phyloP scores from a whole-genome alignment of 768 basidiomycete species.

The Suillus tomentosus region DNA sequence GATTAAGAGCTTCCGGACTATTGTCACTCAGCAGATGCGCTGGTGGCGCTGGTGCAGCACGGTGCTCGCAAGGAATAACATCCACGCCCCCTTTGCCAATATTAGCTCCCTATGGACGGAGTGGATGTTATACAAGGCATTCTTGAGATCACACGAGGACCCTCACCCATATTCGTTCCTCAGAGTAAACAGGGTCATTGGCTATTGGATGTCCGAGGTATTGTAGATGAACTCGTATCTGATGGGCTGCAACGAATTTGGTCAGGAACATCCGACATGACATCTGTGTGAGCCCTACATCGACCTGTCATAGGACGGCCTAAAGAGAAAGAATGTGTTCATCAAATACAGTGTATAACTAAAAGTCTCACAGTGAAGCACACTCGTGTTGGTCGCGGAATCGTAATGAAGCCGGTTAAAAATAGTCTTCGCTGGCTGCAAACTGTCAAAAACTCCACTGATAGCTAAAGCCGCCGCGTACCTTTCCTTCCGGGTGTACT shows the following conservation, averaged over 20 bases:
- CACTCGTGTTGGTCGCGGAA: slow-evolving; percentile 74
- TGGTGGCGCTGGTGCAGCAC: slow-evolving; percentile 60
- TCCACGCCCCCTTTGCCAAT: slow-evolving; percentile 84
- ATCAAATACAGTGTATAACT: neutral
- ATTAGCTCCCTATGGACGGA: slow-evolving; percentile 55
- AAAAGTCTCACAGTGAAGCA: slow-evolving; percentile 70
- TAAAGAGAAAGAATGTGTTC: slow-evolving; percentile 29
- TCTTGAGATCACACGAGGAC: neutral
- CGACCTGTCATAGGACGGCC: slow-evolving; percentile 90
- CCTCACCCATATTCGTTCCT: slow-evolving; percentile 72
- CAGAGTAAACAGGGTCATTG: slow-evolving; percentile 93
- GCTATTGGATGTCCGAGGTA: slow-evolving; percentile 92
- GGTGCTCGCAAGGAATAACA: slow-evolving; percentile 64
- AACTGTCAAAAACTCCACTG: slow-evolving; percentile 4
- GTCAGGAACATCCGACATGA: neutral
- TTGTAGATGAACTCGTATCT: slow-evolving; percentile 96
- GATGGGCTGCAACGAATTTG: slow-evolving; percentile 68
- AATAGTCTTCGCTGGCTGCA: slow-evolving; percentile 82
- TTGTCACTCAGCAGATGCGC: slow-evolving; percentile 36
- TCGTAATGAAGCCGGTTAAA: slow-evolving; percentile 87
- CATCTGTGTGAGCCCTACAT: slow-evolving; percentile 53
- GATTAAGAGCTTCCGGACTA: slow-evolving; percentile 48
- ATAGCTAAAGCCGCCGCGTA: neutral
- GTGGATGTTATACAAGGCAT: neutral
- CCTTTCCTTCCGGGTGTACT: slow-evolving; percentile 91